A percentile compares a stretch with the other conserved stretches of the same genome.
phyloP scores from a whole-genome alignment of 1,284 basidiomycete species.

The Ganoderma resinaceum region DNA sequence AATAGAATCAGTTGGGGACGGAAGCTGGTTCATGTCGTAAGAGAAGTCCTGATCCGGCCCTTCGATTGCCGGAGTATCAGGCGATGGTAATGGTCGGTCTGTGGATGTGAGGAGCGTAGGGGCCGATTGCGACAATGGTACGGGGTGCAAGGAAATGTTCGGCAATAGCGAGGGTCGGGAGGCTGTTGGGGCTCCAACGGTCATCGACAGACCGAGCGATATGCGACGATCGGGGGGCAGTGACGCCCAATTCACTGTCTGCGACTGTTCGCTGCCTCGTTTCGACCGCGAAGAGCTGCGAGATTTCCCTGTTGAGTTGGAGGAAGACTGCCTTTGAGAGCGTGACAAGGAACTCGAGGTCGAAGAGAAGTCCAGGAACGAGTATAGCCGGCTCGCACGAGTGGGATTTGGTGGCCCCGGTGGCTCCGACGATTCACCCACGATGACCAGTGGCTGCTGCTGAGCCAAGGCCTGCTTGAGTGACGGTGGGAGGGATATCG shows the following conservation, averaged over 20 bases:
- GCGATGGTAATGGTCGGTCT: slow-evolving; percentile 8
- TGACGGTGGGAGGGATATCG: slow-evolving; percentile 39
- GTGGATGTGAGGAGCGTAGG: slow-evolving; percentile 14
- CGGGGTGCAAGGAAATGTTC: slow-evolving; percentile 38
- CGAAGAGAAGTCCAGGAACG: slow-evolving; percentile 70
- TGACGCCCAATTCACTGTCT: slow-evolving; percentile 25
- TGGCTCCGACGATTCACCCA: slow-evolving; percentile 7
- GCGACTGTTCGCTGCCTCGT: slow-evolving; percentile 21
- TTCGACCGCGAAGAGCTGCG: slow-evolving; percentile 35
- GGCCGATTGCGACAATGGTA: slow-evolving; percentile 32
- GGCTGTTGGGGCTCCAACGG: slow-evolving; percentile 35
- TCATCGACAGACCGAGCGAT: slow-evolving; percentile 41
- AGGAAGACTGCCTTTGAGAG: slow-evolving; percentile 35
- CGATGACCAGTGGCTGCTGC: slow-evolving; percentile 12
- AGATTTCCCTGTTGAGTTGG: slow-evolving; percentile 35
- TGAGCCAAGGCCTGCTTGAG: slow-evolving; percentile 33
- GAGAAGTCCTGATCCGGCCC: slow-evolving; percentile 22
- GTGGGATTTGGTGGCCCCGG: slow-evolving; percentile 20
- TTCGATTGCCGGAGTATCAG: slow-evolving; percentile 25
- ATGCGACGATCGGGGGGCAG: slow-evolving; percentile 35
- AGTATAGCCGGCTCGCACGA: slow-evolving; percentile 44
- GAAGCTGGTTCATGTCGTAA: slow-evolving; percentile 28
- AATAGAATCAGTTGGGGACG: slow-evolving; percentile 71
- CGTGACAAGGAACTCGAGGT: slow-evolving; percentile 40
- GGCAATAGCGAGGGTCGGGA: slow-evolving; percentile 39